phyloP scores from a whole-genome alignment of 768 basidiomycete genomes.

The Galerina marginata region DNA sequence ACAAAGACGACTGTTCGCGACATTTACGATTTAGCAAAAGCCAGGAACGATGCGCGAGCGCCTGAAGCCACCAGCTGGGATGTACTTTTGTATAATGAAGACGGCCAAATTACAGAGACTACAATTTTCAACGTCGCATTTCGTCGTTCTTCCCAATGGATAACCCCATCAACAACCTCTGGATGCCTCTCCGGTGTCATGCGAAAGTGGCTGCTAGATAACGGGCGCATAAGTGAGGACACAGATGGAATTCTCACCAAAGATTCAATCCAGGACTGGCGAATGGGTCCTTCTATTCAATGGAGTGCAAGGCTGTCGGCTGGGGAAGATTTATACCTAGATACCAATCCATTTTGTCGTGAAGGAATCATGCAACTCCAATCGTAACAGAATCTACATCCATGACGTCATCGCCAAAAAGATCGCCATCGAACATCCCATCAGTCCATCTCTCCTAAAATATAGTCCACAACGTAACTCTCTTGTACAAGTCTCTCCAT shows the following conservation, averaged over 20 bases:
- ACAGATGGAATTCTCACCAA: constrained; percentile 45
- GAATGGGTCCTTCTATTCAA: constrained; percentile 77
- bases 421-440: constrained; percentile 62
- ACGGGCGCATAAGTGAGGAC: constrained; percentile 60
- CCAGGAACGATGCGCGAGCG: constrained; percentile 50
- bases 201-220: constrained; percentile 71
- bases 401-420: constrained; percentile 49
- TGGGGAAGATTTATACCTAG: constrained; percentile 49
- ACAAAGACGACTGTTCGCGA: constrained; percentile 75
- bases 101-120: constrained; percentile 61
- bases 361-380: not conserved
- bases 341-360: not conserved
- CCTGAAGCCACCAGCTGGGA: constrained; percentile 44
- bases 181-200: constrained; percentile 79
- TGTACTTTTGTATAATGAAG: constrained; percentile 66
- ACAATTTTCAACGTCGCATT: constrained; percentile 78
- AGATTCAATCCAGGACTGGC: constrained; percentile 49
- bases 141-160: constrained; percentile 59
- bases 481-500: constrained; percentile 91
- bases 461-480: constrained; percentile 93
- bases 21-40: constrained; percentile 68
- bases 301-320: constrained; percentile 69
- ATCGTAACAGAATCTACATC: constrained; percentile 38
- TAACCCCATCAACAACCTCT: constrained; percentile 63
- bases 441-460: constrained; percentile 89